These are phyloP conservation scores for Tetraselmis striata DNA, from an alignment of 139 green algal genomes.

Conservation along the genomic window DNA sequence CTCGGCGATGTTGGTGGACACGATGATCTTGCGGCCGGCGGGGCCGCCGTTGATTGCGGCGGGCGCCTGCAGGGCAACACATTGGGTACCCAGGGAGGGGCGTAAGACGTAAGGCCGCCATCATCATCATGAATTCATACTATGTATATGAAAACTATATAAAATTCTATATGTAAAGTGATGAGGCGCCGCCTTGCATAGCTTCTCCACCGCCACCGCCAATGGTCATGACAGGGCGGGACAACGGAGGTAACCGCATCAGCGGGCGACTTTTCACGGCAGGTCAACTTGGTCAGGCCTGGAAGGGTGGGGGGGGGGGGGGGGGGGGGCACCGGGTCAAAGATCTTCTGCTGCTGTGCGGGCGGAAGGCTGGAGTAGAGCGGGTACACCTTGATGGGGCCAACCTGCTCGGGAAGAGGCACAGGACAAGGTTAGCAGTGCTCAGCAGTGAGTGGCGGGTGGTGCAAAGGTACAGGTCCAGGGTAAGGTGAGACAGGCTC, in stretches of 20 bases:
- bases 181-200: too few species aligned
- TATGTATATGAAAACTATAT: neutral
- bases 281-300: too few species aligned
- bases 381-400: constrained; percentile 87
- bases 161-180: too few species aligned
- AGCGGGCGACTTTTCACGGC: too few species aligned
- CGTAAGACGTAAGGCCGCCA: too few species aligned
- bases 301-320: neutral
- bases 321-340: constrained; percentile 60
- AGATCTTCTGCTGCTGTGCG: constrained; percentile 94
- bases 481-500: too few species aligned
- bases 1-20: constrained; percentile 99
- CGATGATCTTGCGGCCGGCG: constrained; percentile 91
- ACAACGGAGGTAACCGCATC: too few species aligned
- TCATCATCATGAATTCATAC: neutral
- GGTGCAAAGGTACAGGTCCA: too few species aligned
- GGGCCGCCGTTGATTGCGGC: constrained; percentile 46
- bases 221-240: neutral
- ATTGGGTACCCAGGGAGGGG: neutral
- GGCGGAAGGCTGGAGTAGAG: constrained; percentile 97
- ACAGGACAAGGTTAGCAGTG: too few species aligned
- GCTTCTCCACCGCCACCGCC: too few species aligned
- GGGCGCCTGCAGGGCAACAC: constrained; percentile 42
- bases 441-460: too few species aligned
- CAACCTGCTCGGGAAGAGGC: constrained; percentile 39